phyloP scores from a whole-genome alignment of 345 rosid species.

The Physaria fendleri region DNA sequence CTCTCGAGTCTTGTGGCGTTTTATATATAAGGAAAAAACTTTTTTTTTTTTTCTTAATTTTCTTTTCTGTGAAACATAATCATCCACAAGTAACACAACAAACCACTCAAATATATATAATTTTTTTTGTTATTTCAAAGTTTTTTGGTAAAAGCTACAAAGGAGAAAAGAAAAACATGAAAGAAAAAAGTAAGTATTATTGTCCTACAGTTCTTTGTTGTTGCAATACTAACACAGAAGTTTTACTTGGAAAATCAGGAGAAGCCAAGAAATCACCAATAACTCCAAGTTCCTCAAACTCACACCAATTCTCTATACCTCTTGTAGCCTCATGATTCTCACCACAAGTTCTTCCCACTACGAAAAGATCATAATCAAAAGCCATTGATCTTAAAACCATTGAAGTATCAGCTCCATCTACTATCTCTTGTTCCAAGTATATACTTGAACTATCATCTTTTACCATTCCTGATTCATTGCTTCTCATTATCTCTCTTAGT shows the following conservation, averaged over 20 bases:
- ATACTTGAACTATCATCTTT: background rate
- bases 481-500: constrained; percentile 27
- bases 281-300: constrained; percentile 54
- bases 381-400: constrained; percentile 35
- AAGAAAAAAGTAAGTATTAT: background rate
- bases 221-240: constrained; percentile 31
- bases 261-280: constrained; percentile 56
- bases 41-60: background rate
- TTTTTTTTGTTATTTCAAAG: background rate
- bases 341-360: constrained; percentile 42
- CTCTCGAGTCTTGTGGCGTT: too few species aligned
- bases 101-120: background rate
- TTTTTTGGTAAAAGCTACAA: constrained; percentile 11
- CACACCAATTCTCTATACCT: constrained; percentile 50
- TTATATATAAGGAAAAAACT: too few species aligned
- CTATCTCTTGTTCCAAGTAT: constrained; percentile 30
- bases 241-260: constrained; percentile 31
- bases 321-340: constrained; percentile 26
- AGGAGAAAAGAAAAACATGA: too few species aligned
- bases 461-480: background rate
- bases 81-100: background rate
- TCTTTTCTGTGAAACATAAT: background rate
- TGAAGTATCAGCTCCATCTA: constrained; percentile 38
- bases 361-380: constrained; percentile 34
- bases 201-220: constrained; percentile 26